phyloP scores from a whole-genome alignment of 1,139 yeast species.

The Insectozyma bohioensis region DNA sequence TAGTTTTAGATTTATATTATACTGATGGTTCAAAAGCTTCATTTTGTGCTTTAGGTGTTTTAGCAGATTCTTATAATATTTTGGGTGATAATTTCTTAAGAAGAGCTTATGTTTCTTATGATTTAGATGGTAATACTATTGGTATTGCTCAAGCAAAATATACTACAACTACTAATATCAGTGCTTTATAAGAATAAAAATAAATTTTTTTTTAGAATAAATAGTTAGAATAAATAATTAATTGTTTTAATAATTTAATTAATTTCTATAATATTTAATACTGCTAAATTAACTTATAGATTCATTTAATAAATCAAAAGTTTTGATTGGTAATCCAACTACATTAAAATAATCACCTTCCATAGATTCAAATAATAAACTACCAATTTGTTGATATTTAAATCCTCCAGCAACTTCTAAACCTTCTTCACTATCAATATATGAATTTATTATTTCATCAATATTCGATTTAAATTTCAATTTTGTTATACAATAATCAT shows the following conservation, averaged over 20 bases:
- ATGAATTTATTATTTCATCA: conserved; percentile 54
- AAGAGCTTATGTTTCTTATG: conserved; percentile 28
- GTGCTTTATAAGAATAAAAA: conserved; percentile 11
- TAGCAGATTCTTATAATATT: conserved; percentile 5
- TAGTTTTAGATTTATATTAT: conserved; percentile 15
- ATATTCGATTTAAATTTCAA: conserved; percentile 38
- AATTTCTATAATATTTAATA: too few relatives aligned
- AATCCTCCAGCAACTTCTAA: conserved; percentile 89
- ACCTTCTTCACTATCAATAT: conserved; percentile 75
- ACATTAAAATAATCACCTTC: conserved; percentile 84
- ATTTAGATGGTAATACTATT: conserved; percentile 26
- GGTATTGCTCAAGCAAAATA: conserved; percentile 28
- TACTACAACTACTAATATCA: conserved; percentile 13
- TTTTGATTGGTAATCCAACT: conserved; percentile 80
- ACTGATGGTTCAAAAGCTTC: conserved; percentile 3
- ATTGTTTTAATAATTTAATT: too few relatives aligned
- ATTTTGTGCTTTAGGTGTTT: conserved; percentile 10
- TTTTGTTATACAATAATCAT: conserved; percentile 20
- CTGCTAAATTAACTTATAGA: too few relatives aligned
- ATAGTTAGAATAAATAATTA: too few relatives aligned
- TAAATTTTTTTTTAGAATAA: conserved; percentile 26
- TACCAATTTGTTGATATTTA: conserved; percentile 74
- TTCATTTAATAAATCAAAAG: conserved; percentile 43
- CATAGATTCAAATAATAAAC: conserved; percentile 58
- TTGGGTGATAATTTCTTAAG: conserved; percentile 35